Conservation (phyloP, 225 moss, liverwort and hornwort genomes). For the Straminergon stramineum region DNA sequence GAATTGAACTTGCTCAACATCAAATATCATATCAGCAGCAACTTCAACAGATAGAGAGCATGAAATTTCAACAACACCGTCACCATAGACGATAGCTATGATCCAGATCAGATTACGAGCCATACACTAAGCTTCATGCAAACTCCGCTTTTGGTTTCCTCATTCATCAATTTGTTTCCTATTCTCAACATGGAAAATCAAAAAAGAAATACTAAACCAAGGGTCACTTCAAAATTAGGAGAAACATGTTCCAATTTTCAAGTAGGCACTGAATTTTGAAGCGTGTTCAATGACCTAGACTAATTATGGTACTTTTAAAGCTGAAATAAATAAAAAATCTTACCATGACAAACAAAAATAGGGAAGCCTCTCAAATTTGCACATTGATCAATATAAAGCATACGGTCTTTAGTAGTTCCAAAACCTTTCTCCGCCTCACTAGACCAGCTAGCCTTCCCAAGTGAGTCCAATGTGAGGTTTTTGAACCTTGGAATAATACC, state of each 20-base stretch:
- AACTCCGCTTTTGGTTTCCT: slow-evolving; percentile 90
- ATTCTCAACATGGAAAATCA: not conserved
- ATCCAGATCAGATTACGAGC: slow-evolving; percentile 83
- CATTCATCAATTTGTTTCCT: slow-evolving; percentile 94
- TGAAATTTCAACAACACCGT: slow-evolving; percentile 73
- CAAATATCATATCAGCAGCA: slow-evolving; percentile 74
- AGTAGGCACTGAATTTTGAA: not conserved
- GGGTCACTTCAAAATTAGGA: not conserved
- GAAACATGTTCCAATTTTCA: not conserved
- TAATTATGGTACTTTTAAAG: too few species aligned
- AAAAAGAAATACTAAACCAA: not conserved
- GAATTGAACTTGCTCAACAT: slow-evolving; percentile 67
- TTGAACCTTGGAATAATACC: slow-evolving; percentile 91
- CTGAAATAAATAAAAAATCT: not conserved
- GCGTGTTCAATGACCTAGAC: not conserved
- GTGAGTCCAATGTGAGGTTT: slow-evolving; percentile 70
- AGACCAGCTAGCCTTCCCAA: slow-evolving; percentile 68
- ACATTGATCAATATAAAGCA: slow-evolving; percentile 83
- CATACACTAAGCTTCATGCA: slow-evolving; percentile 45
- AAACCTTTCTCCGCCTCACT: slow-evolving; percentile 83
- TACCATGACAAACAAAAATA: slow-evolving; percentile 78
- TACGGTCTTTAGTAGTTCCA: not conserved
- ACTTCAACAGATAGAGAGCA: slow-evolving; percentile 77
- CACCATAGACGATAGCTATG: slow-evolving; percentile 73
- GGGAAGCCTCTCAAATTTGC: slow-evolving; percentile 83